Evolutionary conservation across 331 rosid genomes (phyloP), one percentile per base, ranked within the genome.

Genomic region (Malus hybrid): DNA sequence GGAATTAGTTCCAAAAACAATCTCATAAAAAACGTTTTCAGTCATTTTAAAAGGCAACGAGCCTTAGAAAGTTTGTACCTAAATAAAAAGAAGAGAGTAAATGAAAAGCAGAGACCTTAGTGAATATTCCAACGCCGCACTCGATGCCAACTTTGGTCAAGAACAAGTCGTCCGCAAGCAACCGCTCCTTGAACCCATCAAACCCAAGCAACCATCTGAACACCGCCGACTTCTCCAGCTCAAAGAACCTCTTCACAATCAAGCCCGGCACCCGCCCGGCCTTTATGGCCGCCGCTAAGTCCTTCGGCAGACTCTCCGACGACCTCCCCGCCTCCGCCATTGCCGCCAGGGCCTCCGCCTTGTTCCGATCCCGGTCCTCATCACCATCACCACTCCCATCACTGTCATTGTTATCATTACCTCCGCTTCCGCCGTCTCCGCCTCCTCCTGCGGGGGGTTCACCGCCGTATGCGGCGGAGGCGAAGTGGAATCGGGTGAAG

Each of bases 111-210:
- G 42, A 13, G 68, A 93, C 98, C 97, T 93, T 91, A 18, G 98
- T 91, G 80, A 93, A 89, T 70, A 93, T 85, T 12, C 94, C 94
- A 75, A 93, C 96, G 52, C 88, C 86, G 67, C 96, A 91, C 81
- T 93, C 98, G n/a, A 91, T 91, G 29, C 82, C 90, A 82, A 93
- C 95, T 82, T 93, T 93, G 24, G 92, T 76, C 77, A 91, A 77
- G 86, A 93, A 93, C 89, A 93, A 76, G 68, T 93, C 97, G 83
- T 91, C 98, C 10, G 93, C 97, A 24, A 93, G 86, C 88, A 93
- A 75, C 80, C 98, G 82, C 79, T 93, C 98, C 86, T 87, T 89
- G 71, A 93, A 93, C 70, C 97, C 98, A 28, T 87, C 95, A 34
- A 91, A 93, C 16, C 80, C 74, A 48, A 93, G 81, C 86, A 93